Percentiles rank a stretch among this genome's conserved stretches.
These are phyloP conservation scores for Quercus rubra DNA, from an alignment of 306 rosid genomes.

Conservation along the genomic window DNA sequence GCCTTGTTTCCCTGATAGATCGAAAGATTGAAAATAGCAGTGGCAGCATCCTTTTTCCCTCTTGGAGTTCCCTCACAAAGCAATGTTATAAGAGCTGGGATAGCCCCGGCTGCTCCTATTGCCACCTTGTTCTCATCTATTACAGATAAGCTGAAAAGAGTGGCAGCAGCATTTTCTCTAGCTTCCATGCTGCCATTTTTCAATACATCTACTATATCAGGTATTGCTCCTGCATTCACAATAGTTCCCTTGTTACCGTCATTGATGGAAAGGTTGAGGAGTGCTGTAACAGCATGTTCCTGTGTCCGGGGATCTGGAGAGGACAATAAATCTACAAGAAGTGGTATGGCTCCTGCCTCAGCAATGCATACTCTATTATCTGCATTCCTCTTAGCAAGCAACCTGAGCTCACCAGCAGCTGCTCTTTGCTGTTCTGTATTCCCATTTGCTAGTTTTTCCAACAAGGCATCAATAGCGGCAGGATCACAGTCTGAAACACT, in stretches of 20 bases:
- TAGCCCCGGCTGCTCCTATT: slow-evolving; percentile 97
- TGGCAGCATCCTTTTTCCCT: slow-evolving; percentile 98
- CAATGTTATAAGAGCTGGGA: slow-evolving; percentile 83
- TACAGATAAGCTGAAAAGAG: slow-evolving; percentile 90
- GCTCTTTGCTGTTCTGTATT: slow-evolving; percentile 80
- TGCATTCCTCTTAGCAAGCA: slow-evolving; percentile 92
- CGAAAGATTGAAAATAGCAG: slow-evolving; percentile 88
- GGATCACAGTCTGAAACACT: slow-evolving; percentile 75
- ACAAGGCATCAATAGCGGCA: slow-evolving; percentile 49
- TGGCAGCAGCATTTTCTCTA: slow-evolving; percentile 97
- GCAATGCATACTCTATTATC: slow-evolving; percentile 96
- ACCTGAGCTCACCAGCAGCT: slow-evolving; percentile 92
- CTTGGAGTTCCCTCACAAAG: slow-evolving; percentile 94
- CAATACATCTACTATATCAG: slow-evolving; percentile 89
- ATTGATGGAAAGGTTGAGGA: slow-evolving; percentile 87
- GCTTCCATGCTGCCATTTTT: slow-evolving; percentile 95
- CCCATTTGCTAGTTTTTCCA: slow-evolving; percentile 60
- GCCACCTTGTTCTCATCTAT: slow-evolving; percentile 89
- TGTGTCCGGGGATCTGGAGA: slow-evolving; percentile 80
- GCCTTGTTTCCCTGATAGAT: slow-evolving; percentile 98
- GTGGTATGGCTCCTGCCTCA: slow-evolving; percentile 96
- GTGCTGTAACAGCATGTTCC: slow-evolving; percentile 97
- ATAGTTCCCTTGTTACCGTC: slow-evolving; percentile 87
- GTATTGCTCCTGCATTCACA: slow-evolving; percentile 89
- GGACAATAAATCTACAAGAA: slow-evolving; percentile 79